phyloP scores from a whole-genome alignment of 2,329 filamentous ascomycete species.

The Fusarium nodosum region DNA sequence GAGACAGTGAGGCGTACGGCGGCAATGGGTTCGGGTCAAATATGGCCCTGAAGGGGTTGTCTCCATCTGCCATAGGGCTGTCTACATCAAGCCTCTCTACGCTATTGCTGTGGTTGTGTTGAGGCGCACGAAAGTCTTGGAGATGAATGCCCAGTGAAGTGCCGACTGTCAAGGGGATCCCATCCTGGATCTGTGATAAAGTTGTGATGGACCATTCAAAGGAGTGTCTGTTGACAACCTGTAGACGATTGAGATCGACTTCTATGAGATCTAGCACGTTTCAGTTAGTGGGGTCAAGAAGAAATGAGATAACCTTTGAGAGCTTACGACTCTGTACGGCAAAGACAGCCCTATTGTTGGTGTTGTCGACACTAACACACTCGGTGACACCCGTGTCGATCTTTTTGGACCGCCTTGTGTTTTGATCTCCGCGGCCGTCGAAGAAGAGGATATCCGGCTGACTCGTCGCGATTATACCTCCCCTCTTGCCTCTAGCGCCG shows the following conservation, averaged over 20 bases:
- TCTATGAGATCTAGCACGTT: constrained; percentile 73
- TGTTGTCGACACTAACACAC: constrained; percentile 83
- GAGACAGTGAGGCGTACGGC: constrained; percentile 78
- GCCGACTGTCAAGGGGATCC: constrained; percentile 83
- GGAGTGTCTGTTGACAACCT: constrained; percentile 75
- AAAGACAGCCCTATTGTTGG: constrained; percentile 78
- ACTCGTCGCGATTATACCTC: constrained; percentile 76
- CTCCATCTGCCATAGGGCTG: constrained; percentile 38
- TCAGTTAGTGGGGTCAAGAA: neutral
- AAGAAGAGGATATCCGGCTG: constrained; percentile 74
- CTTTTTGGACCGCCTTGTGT: constrained; percentile 68
- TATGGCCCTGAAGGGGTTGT: constrained; percentile 56
- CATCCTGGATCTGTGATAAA: constrained; percentile 76
- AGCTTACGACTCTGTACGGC: constrained; percentile 78
- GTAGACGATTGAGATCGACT: constrained; percentile 81
- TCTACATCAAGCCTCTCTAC: constrained; percentile 58
- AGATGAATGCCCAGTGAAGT: constrained; percentile 86
- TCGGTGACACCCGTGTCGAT: constrained; percentile 82
- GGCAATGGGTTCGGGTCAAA: constrained; percentile 67
- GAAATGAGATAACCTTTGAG: neutral
- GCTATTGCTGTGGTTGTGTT: constrained; percentile 51
- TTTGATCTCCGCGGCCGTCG: constrained; percentile 62
- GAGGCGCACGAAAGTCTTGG: constrained; percentile 76
- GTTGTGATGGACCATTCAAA: constrained; percentile 89
- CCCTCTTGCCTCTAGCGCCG: constrained; percentile 66